Evolutionary conservation across 2,329 filamentous ascomycete species (phyloP).

Genomic region (Fusarium miscanthi): DNA sequence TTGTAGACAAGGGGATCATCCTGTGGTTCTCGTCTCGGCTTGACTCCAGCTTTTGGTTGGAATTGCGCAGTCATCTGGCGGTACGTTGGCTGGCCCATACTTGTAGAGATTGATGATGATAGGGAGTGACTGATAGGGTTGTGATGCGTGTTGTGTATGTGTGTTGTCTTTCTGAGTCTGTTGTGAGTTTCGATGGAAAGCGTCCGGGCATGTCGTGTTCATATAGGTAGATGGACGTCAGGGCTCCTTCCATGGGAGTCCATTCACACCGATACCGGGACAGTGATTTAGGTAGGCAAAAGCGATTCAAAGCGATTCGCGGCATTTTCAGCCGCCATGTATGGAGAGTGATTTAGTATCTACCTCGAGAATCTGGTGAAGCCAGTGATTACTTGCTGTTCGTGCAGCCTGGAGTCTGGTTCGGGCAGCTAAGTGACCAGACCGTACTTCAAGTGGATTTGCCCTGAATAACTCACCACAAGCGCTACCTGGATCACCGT

Average conservation of each 20-base stretch:
- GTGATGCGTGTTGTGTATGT: too few species aligned
- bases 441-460: too few species aligned
- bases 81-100: not conserved
- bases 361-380: not conserved
- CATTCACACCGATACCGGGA: accelerated
- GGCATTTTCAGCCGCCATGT: not conserved
- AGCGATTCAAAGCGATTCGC: too few species aligned
- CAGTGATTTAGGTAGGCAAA: not conserved
- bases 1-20: not conserved
- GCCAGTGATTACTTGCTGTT: not conserved
- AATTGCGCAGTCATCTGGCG: not conserved
- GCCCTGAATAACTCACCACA: not conserved
- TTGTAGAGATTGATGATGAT: not conserved
- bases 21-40: not conserved
- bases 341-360: not conserved
- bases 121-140: too few species aligned
- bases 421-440: not conserved
- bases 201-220: accelerated
- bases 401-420: too few species aligned
- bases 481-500: not conserved
- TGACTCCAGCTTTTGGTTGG: not conserved
- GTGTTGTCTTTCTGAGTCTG: not conserved
- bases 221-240: not conserved
- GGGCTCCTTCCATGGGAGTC: not conserved
- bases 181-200: too few species aligned